Conservation (phyloP, 2,329 filamentous ascomycete species). For the Sporothrix dimorphospora region DNA sequence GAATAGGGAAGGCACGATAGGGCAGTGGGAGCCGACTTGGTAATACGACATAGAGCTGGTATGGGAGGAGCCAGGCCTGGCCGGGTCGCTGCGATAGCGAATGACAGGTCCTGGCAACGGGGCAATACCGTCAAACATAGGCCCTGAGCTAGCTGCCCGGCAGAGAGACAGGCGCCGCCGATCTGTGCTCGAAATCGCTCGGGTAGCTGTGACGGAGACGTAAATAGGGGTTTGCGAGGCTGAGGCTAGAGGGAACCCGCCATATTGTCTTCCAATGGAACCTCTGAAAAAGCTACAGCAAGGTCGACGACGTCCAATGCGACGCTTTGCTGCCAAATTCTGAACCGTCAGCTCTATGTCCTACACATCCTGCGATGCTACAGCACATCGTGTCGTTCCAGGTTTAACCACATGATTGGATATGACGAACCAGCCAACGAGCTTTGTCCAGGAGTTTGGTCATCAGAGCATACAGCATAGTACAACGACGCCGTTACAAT, state of each 20-base stretch:
- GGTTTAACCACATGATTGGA: not conserved
- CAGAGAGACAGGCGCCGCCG: slow-evolving; percentile 1
- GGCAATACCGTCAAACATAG: not conserved
- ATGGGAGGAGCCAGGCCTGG: no score
- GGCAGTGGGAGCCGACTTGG: not conserved
- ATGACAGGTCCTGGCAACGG: not conserved
- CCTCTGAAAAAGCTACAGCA: slow-evolving; percentile 7
- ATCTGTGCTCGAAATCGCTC: not conserved
- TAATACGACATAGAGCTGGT: not conserved
- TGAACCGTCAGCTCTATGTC: not conserved
- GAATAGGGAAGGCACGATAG: slow-evolving; percentile 12
- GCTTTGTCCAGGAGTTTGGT: not conserved
- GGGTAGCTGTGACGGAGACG: no score
- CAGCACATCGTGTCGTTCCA: not conserved
- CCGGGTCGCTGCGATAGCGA: not conserved
- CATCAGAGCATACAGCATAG: not conserved
- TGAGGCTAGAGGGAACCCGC: not conserved
- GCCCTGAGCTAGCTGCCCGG: not conserved
- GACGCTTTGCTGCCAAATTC: not conserved
- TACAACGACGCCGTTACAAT: not conserved
- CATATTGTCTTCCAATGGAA: not conserved
- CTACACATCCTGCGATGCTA: not conserved
- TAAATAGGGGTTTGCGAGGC: slow-evolving; percentile 13
- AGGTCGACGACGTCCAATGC: not conserved
- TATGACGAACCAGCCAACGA: not conserved